These are phyloP conservation scores for Penicillium sp. DNA, from an alignment of 2,329 filamentous ascomycete genomes.

Conservation along the genomic window DNA sequence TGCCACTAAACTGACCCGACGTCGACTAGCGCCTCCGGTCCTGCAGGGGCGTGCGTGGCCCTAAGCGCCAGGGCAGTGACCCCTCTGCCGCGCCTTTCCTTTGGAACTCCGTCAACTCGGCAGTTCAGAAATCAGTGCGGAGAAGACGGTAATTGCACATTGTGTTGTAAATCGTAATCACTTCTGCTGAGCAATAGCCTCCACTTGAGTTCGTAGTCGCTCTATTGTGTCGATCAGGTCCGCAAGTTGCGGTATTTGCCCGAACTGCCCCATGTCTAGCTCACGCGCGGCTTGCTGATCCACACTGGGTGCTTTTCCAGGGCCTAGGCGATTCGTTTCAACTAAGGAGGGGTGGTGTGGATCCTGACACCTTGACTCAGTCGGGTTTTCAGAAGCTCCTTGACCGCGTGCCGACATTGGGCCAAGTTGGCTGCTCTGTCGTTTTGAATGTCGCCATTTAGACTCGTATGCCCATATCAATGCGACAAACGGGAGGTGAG, in stretches of 20 bases:
- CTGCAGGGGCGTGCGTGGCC: constrained; percentile 20
- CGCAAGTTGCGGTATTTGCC: constrained; percentile 25
- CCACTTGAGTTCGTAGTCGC: constrained; percentile 35
- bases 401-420: constrained; percentile 20
- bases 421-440: constrained; percentile 17
- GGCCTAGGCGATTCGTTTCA: constrained; percentile 19
- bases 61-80: constrained; percentile 16
- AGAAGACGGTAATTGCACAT: background rate
- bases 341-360: constrained; percentile 24
- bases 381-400: constrained; percentile 18
- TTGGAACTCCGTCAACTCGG: background rate
- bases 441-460: constrained; percentile 25
- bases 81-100: constrained; percentile 6
- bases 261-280: constrained; percentile 18
- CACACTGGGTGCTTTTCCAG: constrained; percentile 21
- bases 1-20: constrained; percentile 7
- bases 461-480: constrained; percentile 57
- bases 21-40: constrained; percentile 8
- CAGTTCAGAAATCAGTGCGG: background rate
- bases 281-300: constrained; percentile 27
- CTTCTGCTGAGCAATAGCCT: constrained; percentile 27
- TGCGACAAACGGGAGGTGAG: constrained; percentile 57
- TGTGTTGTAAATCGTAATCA: background rate
- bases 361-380: constrained; percentile 25
- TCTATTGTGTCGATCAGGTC: constrained; percentile 38